Percentiles rank a stretch among this genome's conserved stretches.
phyloP scores from a whole-genome alignment of 352 stramenopile species.

The Phytopythium delawarense region DNA sequence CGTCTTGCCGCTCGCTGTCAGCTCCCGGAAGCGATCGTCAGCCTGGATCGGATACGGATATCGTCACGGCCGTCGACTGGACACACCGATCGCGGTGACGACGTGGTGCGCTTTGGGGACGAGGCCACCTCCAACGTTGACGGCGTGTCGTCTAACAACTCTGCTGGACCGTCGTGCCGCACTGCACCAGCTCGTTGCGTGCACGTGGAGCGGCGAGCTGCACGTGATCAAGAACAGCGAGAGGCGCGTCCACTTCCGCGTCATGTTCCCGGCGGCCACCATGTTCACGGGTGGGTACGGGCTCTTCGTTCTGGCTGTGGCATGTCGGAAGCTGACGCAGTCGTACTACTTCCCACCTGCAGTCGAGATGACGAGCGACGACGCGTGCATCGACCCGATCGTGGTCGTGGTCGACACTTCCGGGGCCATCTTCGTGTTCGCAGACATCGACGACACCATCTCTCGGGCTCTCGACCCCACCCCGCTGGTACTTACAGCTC shows the following conservation, averaged over 20 bases:
- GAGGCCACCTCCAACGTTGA: background rate
- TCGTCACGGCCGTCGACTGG: background rate
- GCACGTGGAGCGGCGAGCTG: slow-evolving; percentile 67
- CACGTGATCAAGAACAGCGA: slow-evolving; percentile 43
- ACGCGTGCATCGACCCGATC: slow-evolving; percentile 22
- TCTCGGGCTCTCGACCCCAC: slow-evolving; percentile 31
- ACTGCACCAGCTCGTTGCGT: slow-evolving; percentile 48
- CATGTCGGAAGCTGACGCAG: background rate
- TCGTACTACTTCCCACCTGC: background rate
- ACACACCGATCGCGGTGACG: background rate
- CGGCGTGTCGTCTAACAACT: background rate
- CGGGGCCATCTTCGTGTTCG: slow-evolving; percentile 59
- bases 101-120: slow-evolving; percentile 15
- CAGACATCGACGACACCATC: slow-evolving; percentile 38
- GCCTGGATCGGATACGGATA: slow-evolving; percentile 33
- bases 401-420: slow-evolving; percentile 66
- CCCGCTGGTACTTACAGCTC: slow-evolving; percentile 29
- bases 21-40: slow-evolving; percentile 48
- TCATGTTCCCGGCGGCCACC: slow-evolving; percentile 44
- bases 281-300: slow-evolving; percentile 63
- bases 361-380: background rate
- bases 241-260: slow-evolving; percentile 53
- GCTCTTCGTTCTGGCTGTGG: background rate
- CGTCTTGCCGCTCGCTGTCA: slow-evolving; percentile 12
- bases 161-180: background rate